Conservation (phyloP, 202 grass and related monocot genomes). For the Hordeum pubiflorum region DNA sequence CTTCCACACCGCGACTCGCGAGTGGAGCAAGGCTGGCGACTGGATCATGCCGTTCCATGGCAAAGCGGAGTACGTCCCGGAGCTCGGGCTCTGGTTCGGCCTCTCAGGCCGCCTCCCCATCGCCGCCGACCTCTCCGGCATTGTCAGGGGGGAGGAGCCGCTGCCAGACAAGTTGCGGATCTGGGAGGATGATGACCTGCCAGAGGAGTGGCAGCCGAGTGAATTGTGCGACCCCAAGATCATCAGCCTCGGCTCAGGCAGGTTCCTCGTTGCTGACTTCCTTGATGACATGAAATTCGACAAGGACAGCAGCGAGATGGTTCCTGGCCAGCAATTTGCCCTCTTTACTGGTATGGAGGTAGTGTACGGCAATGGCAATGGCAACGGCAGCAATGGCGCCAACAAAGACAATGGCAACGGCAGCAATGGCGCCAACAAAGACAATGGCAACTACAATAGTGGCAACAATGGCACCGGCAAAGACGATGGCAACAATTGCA, state of each 20-base stretch:
- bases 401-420: not conserved
- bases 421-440: not conserved
- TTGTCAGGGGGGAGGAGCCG: not conserved
- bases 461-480: too few relatives aligned
- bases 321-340: not conserved
- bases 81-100: not conserved
- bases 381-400: not conserved
- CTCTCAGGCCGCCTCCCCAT: not conserved
- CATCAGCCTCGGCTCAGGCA: not conserved
- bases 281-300: not conserved
- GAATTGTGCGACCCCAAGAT: not conserved
- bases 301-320: not conserved
- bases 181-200: not conserved
- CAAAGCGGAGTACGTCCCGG: not conserved
- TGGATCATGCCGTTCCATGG: not conserved
- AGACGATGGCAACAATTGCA: not conserved
- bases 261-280: not conserved
- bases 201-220: not conserved
- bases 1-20: not conserved
- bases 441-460: too few relatives aligned
- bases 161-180: not conserved
- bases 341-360: not conserved
- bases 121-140: not conserved
- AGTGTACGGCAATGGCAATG: not conserved
- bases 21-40: not conserved